phyloP scores from a whole-genome alignment of 78 protist species.

The Guillardia theta region DNA sequence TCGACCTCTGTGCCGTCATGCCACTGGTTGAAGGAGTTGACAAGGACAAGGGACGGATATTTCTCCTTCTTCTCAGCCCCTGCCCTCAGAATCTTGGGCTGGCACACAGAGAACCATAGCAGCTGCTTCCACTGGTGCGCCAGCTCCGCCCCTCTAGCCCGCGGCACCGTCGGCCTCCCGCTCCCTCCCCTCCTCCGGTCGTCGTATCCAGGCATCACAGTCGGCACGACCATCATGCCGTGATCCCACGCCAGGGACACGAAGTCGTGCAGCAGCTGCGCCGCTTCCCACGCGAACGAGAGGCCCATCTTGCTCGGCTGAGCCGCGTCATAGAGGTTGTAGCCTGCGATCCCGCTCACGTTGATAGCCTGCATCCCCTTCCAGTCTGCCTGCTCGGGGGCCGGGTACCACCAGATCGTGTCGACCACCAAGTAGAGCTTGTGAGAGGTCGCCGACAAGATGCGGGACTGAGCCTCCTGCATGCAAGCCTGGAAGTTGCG shows the following conservation, averaged over 20 bases:
- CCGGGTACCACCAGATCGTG: background rate
- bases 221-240: background rate
- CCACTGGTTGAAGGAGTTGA: conserved; percentile 5
- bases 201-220: background rate
- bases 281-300: background rate
- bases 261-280: background rate
- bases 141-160: background rate
- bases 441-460: background rate
- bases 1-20: background rate
- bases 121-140: conserved; percentile 12
- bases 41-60: background rate
- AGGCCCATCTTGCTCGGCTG: background rate
- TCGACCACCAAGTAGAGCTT: background rate
- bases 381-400: background rate
- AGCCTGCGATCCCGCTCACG: background rate
- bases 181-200: background rate
- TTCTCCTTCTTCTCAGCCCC: background rate
- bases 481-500: background rate
- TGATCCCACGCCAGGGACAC: background rate
- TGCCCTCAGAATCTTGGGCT: background rate
- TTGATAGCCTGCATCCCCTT: background rate
- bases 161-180: background rate
- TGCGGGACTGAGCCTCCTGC: no score
- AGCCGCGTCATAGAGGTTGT: background rate
- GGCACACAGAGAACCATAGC: no score